Evolutionary conservation across 805 yeast genomes (phyloP).

Genomic region (Metschnikowia lachancei): DNA sequence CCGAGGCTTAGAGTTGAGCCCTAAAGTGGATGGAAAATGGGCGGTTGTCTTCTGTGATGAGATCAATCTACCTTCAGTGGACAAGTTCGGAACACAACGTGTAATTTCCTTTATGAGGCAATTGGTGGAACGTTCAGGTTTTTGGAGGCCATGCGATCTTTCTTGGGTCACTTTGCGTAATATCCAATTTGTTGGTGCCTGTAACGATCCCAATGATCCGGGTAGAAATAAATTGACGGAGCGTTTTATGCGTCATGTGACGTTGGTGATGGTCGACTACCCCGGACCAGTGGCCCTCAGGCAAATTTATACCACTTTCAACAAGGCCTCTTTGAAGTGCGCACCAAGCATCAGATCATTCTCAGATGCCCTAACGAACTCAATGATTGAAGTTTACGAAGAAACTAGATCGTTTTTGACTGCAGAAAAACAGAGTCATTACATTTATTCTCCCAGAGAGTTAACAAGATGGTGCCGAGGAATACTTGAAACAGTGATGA

Average conservation of each 20-base stretch:
- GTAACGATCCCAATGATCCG: slow-evolving; percentile 82
- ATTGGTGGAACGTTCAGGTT: slow-evolving; percentile 68
- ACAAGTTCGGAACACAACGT: slow-evolving; percentile 68
- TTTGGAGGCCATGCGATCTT: slow-evolving; percentile 60
- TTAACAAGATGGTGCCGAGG: slow-evolving; percentile 85
- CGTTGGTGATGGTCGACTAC: slow-evolving; percentile 72
- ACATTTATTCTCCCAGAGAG: slow-evolving; percentile 85
- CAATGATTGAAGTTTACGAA: slow-evolving; percentile 65
- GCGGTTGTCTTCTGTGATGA: slow-evolving; percentile 90
- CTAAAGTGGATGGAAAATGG: slow-evolving; percentile 62
- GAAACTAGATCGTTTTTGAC: slow-evolving; percentile 43
- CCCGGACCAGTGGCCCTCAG: slow-evolving; percentile 62
- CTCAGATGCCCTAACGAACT: slow-evolving; percentile 48
- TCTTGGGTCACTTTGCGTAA: slow-evolving; percentile 65
- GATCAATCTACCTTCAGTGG: slow-evolving; percentile 74
- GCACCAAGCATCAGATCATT: slow-evolving; percentile 61
- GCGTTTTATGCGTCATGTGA: slow-evolving; percentile 65
- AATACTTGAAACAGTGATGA: slow-evolving; percentile 50
- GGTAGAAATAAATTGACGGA: slow-evolving; percentile 61
- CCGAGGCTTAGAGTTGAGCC: slow-evolving; percentile 54
- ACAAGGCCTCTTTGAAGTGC: slow-evolving; percentile 52
- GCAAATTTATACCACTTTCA: slow-evolving; percentile 66
- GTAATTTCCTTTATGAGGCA: slow-evolving; percentile 74
- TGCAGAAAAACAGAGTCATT: slow-evolving; percentile 48
- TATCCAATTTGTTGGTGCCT: slow-evolving; percentile 89